These are phyloP conservation scores for Byssothecium circinans DNA, from an alignment of 2,329 filamentous ascomycete species.

Conservation along the genomic window DNA sequence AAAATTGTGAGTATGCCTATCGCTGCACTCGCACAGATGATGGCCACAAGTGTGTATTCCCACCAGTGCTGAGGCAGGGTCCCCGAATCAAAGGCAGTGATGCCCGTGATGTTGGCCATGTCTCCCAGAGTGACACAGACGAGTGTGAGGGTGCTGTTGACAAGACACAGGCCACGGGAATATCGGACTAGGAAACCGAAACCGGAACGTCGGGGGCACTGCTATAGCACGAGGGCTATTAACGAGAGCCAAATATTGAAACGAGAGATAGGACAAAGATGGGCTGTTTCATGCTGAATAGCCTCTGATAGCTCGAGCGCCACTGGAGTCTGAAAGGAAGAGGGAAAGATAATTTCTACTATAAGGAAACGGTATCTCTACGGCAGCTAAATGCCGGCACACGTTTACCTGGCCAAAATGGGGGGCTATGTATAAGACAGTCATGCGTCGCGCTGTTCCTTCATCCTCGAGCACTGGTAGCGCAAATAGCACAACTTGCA, in stretches of 20 bases:
- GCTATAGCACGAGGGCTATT: conserved; percentile 13
- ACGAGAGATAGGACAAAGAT: conserved; percentile 11
- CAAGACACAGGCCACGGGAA: background rate
- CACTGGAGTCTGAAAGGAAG: conserved; percentile 9
- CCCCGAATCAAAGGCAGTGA: conserved; percentile 32
- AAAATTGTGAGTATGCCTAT: conserved; percentile 30
- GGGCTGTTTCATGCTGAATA: conserved; percentile 24
- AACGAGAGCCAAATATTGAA: conserved; percentile 7
- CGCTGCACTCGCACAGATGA: conserved; percentile 33
- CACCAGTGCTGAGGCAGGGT: conserved; percentile 33
- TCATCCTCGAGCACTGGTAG: conserved; percentile 24
- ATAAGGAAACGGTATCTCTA: conserved; percentile 16
- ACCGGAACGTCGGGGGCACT: conserved; percentile 12
- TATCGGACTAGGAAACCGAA: conserved; percentile 4
- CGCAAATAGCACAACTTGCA: conserved; percentile 21
- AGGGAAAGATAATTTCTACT: conserved; percentile 18
- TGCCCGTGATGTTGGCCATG: conserved; percentile 34
- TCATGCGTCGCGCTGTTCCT: conserved; percentile 26
- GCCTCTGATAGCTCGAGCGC: conserved; percentile 4
- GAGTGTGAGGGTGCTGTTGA: background rate
- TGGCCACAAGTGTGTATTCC: conserved; percentile 36
- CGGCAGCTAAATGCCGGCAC: conserved; percentile 23
- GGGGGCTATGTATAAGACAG: conserved; percentile 20
- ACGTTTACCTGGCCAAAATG: conserved; percentile 12
- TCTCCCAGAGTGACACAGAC: conserved; percentile 5